Percentiles rank a stretch among this genome's conserved stretches.
Conservation (phyloP, 495 filamentous ascomycete genomes). For the Tuber umbilicatum region DNA sequence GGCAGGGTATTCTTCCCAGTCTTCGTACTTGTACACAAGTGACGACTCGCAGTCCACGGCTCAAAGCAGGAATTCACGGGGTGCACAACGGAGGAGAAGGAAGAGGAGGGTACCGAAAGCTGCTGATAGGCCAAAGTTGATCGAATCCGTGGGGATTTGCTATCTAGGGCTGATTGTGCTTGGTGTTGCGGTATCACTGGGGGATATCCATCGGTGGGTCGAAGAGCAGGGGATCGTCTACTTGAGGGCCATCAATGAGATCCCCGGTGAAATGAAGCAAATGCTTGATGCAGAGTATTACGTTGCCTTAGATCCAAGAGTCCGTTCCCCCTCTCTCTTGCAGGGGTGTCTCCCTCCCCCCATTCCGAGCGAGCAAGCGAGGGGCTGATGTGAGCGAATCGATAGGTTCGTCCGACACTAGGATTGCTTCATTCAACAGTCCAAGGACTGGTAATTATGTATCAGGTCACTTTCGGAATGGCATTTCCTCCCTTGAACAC, state of each 20-base stretch:
- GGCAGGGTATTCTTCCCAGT: slow-evolving; percentile 26
- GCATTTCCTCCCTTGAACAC: slow-evolving; percentile 65
- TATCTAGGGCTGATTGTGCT: slow-evolving; percentile 62
- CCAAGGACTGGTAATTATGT: slow-evolving; percentile 55
- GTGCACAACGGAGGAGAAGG: slow-evolving; percentile 9
- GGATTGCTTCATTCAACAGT: slow-evolving; percentile 60
- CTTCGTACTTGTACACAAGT: slow-evolving; percentile 35
- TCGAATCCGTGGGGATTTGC: slow-evolving; percentile 59
- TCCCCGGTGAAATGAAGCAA: slow-evolving; percentile 63
- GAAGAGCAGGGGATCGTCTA: slow-evolving; percentile 42
- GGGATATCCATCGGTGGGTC: slow-evolving; percentile 56
- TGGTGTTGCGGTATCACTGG: slow-evolving; percentile 57
- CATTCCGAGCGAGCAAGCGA: neutral
- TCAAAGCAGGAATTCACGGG: slow-evolving; percentile 13
- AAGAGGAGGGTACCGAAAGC: slow-evolving; percentile 35
- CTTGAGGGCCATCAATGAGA: slow-evolving; percentile 44
- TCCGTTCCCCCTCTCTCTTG: slow-evolving; percentile 39
- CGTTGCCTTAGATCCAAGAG: slow-evolving; percentile 52
- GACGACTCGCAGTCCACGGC: slow-evolving; percentile 31
- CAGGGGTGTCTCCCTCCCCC: neutral
- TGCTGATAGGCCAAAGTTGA: slow-evolving; percentile 50
- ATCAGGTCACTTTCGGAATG: slow-evolving; percentile 61
- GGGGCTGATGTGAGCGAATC: slow-evolving; percentile 13
- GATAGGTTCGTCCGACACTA: slow-evolving; percentile 44
- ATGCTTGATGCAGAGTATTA: slow-evolving; percentile 57